Percentiles rank a stretch among this genome's conserved stretches.
phyloP scores from a whole-genome alignment of 1,284 basidiomycete genomes.

The Chalciporus sp. region DNA sequence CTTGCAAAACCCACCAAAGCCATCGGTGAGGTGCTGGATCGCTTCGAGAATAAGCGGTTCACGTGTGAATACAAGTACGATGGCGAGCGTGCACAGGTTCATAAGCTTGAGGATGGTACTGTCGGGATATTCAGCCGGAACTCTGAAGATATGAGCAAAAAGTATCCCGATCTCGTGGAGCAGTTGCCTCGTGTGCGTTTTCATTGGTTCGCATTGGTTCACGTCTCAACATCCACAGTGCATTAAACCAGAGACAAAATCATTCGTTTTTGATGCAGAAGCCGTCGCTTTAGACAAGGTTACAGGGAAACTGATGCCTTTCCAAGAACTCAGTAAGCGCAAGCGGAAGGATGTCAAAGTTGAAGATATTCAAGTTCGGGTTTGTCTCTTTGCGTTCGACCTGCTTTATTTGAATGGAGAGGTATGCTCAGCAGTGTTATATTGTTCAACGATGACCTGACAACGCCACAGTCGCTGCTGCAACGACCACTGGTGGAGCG shows the following conservation, averaged over 20 bases:
- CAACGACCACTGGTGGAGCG: conserved; percentile 73
- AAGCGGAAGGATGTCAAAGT: conserved; percentile 98
- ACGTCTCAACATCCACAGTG: conserved; percentile 54
- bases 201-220: neutral
- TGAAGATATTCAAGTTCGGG: conserved; percentile 94
- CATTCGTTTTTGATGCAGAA: conserved; percentile 95
- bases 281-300: conserved; percentile 93
- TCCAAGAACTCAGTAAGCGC: conserved; percentile 94
- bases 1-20: conserved; percentile 99
- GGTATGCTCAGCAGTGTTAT: conserved; percentile 46
- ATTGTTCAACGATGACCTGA: conserved; percentile 2
- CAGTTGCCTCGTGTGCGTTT: conserved; percentile 81
- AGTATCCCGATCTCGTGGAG: conserved; percentile 96
- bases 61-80: conserved; percentile 99
- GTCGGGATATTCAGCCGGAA: conserved; percentile 95
- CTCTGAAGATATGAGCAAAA: conserved; percentile 99
- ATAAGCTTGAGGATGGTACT: conserved; percentile 77
- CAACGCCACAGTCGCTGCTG: conserved; percentile 56
- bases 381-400: conserved; percentile 96
- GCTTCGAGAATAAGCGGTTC: conserved; percentile 94
- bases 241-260: conserved; percentile 78
- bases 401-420: conserved; percentile 93
- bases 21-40: conserved; percentile 96
- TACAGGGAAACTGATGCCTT: conserved; percentile 87
- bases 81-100: conserved; percentile 93